A percentile compares a stretch with the other conserved stretches of the same genome.
Conservation (phyloP, 495 filamentous ascomycete species). For the Platismatia glauca region DNA sequence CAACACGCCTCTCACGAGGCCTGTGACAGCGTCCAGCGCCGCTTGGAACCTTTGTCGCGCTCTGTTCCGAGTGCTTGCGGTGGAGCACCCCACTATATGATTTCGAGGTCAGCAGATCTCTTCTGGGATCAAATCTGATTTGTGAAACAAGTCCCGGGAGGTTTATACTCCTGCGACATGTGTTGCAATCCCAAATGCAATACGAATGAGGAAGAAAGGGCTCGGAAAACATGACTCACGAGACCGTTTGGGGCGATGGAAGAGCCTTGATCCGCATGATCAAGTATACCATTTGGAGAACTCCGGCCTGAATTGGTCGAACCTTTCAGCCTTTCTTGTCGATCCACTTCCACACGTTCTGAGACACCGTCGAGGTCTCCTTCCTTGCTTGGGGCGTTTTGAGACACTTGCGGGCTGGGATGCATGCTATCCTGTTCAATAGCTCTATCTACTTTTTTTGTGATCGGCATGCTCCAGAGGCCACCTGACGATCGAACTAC, state of each 20-base stretch:
- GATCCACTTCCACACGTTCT: background rate
- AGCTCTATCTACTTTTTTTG: background rate
- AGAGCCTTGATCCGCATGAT: slow-evolving; percentile 1
- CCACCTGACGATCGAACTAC: slow-evolving; percentile 10
- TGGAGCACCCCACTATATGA: slow-evolving; percentile 22
- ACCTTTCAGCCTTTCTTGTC: background rate
- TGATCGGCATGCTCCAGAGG: slow-evolving; percentile 23
- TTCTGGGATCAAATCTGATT: too few species aligned
- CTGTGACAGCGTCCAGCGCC: slow-evolving; percentile 22
- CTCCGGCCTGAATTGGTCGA: background rate
- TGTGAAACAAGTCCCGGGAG: too few species aligned
- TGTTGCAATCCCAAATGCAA: too few species aligned
- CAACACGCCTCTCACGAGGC: background rate
- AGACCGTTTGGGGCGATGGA: slow-evolving; percentile 19
- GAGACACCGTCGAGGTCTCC: background rate
- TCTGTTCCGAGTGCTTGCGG: slow-evolving; percentile 16
- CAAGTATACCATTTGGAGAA: background rate
- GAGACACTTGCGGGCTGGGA: background rate
- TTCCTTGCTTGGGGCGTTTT: background rate
- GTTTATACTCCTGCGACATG: too few species aligned
- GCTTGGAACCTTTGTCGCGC: slow-evolving; percentile 18
- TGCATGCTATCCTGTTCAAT: slow-evolving; percentile 1
- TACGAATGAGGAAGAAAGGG: too few species aligned
- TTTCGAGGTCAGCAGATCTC: too few species aligned
- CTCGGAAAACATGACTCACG: too few species aligned